Evolutionary conservation across 495 filamentous ascomycete genomes (phyloP).

Genomic region (Penicillium arizonense): DNA sequence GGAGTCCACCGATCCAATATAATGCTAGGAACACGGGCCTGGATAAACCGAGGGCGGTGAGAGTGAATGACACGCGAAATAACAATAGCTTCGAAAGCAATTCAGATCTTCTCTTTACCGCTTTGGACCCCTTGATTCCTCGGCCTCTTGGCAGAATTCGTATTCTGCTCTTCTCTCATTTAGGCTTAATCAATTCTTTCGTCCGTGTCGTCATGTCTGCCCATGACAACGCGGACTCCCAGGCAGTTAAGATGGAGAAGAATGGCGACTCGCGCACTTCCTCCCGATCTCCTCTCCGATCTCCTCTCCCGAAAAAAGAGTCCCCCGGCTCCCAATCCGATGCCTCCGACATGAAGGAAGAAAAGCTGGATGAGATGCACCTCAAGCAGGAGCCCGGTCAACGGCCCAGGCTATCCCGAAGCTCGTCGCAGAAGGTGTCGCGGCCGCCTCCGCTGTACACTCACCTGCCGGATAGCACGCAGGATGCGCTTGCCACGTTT

Average conservation of each 20-base stretch:
- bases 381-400: constrained; percentile 67
- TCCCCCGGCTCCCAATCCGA: constrained; percentile 3
- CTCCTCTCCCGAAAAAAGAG: constrained; percentile 12
- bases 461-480: constrained; percentile 70
- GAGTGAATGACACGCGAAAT: constrained; percentile 3
- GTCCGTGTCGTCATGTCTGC: constrained; percentile 49
- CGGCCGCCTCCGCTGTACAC: constrained; percentile 63
- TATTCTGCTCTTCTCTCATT: constrained; percentile 4
- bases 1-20: too few relatives aligned
- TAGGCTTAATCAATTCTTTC: constrained; percentile 12
- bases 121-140: constrained; percentile 7
- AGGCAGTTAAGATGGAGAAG: constrained; percentile 19
- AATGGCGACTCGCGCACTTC: constrained; percentile 11
- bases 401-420: constrained; percentile 71
- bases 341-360: constrained; percentile 22
- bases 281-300: constrained; percentile 16
- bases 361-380: constrained; percentile 49
- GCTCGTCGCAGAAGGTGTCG: constrained; percentile 66
- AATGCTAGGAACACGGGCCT: too few relatives aligned
- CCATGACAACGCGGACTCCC: constrained; percentile 45
- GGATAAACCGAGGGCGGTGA: constrained; percentile 6
- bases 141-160: background rate
- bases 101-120: constrained; percentile 3
- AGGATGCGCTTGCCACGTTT: constrained; percentile 74
- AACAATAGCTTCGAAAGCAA: constrained; percentile 8